Conservation (phyloP, 1,284 basidiomycete species). For the Inonotus hispidus region DNA sequence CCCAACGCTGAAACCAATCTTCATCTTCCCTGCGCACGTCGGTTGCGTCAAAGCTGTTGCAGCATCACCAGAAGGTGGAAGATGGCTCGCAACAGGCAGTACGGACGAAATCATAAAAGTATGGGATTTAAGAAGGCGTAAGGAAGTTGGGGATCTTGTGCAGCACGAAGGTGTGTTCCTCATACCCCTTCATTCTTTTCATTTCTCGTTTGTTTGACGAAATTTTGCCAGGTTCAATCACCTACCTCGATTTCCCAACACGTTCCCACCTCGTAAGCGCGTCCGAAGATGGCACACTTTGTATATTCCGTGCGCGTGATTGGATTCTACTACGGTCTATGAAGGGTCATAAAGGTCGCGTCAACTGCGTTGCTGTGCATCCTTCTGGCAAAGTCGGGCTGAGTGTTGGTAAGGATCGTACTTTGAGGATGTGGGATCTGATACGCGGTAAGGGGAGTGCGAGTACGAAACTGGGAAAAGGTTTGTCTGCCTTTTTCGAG, state of each 20-base stretch:
- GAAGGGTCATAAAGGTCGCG: conserved; percentile 89
- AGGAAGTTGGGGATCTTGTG: conserved; percentile 90
- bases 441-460: conserved; percentile 91
- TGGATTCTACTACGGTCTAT: conserved; percentile 87
- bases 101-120: conserved; percentile 95
- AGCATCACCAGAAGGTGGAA: conserved; percentile 79
- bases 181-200: not conserved
- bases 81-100: conserved; percentile 94
- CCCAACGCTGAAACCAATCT: conserved; percentile 72
- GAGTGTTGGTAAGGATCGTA: conserved; percentile 86
- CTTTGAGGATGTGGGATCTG: conserved; percentile 96
- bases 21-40: conserved; percentile 96
- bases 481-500: conserved; percentile 34
- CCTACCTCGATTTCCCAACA: conserved; percentile 83
- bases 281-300: conserved; percentile 86
- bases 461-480: conserved; percentile 82
- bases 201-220: conserved; percentile 2
- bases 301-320: conserved; percentile 87
- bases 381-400: conserved; percentile 89
- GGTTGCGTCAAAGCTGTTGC: conserved; percentile 89
- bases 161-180: conserved; percentile 78
- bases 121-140: conserved; percentile 89
- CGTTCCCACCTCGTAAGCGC: conserved; percentile 86
- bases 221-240: conserved; percentile 74
- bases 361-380: conserved; percentile 89